phyloP scores from a whole-genome alignment of 75 land plant genomes.

The Sequoiadendron giganteum region DNA sequence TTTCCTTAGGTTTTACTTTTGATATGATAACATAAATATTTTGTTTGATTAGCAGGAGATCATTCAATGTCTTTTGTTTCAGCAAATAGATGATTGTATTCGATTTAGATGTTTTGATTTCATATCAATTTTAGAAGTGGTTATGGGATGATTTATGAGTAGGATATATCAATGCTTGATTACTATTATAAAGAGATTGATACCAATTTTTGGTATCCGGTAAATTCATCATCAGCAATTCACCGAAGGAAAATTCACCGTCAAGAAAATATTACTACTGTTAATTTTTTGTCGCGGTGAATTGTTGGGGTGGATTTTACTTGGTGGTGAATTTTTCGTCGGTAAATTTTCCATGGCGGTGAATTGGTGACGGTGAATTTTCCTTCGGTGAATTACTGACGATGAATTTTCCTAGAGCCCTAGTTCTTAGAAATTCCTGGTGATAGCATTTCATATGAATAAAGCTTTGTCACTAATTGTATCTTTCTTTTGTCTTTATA shows the following conservation, averaged over 20 bases:
- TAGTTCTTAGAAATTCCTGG: not conserved
- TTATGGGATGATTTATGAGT: not conserved
- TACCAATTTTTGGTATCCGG: no score
- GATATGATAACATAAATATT: not conserved
- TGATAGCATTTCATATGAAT: not conserved
- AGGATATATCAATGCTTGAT: not conserved
- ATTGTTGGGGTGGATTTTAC: no score
- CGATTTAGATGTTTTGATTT: not conserved
- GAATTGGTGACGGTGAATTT: no score
- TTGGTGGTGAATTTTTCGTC: no score
- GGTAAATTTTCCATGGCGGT: no score
- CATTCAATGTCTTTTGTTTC: not conserved
- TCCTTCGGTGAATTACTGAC: no score
- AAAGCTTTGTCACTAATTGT: not conserved
- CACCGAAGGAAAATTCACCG: no score
- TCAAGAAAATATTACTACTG: no score
- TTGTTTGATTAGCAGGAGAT: not conserved
- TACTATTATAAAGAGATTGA: not conserved
- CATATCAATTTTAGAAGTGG: not conserved
- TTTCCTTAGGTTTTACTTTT: not conserved
- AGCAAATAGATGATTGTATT: not conserved
- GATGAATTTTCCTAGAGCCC: no score
- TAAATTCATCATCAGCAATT: no score
- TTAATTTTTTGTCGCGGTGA: no score
- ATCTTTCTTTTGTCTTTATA: constrained; percentile 24